Evolutionary conservation across 2,329 filamentous ascomycete species (phyloP).

Genomic region (Phaeoacremonium minimum): DNA sequence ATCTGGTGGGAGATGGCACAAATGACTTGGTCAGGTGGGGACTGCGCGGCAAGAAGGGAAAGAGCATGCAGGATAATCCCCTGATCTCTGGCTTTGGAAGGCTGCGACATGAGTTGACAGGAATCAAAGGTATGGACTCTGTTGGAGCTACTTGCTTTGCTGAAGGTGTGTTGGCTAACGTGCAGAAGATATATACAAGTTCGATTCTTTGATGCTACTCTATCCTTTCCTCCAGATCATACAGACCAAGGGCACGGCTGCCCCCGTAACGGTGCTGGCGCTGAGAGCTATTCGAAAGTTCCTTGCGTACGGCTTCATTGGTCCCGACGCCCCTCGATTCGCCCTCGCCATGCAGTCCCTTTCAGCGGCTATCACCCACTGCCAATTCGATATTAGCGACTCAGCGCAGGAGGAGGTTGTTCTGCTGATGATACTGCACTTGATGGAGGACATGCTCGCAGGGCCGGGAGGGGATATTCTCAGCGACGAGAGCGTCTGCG

Average conservation of each 20-base stretch:
- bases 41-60: constrained; percentile 87
- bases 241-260: constrained; percentile 90
- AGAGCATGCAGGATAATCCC: constrained; percentile 96
- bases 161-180: no score
- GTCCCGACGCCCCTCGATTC: constrained; percentile 78
- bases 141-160: no score
- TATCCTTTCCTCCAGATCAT: constrained; percentile 96
- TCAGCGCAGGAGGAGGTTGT: constrained; percentile 94
- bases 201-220: constrained; percentile 84
- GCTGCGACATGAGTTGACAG: constrained; percentile 80
- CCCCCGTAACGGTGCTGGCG: constrained; percentile 91
- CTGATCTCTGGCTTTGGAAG: constrained; percentile 93
- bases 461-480: constrained; percentile 87
- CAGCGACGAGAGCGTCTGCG: constrained; percentile 97
- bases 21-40: constrained; percentile 74
- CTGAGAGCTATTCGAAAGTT: constrained; percentile 94
- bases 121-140: constrained; percentile 63
- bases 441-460: constrained; percentile 98
- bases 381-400: constrained; percentile 94
- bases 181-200: constrained; percentile 69
- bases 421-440: constrained; percentile 84
- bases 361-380: constrained; percentile 93
- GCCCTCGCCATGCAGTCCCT: constrained; percentile 90
- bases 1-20: constrained; percentile 31
- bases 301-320: constrained; percentile 89